phyloP scores from a whole-genome alignment of 805 yeast species.

The Metschnikowia amazonensis region DNA sequence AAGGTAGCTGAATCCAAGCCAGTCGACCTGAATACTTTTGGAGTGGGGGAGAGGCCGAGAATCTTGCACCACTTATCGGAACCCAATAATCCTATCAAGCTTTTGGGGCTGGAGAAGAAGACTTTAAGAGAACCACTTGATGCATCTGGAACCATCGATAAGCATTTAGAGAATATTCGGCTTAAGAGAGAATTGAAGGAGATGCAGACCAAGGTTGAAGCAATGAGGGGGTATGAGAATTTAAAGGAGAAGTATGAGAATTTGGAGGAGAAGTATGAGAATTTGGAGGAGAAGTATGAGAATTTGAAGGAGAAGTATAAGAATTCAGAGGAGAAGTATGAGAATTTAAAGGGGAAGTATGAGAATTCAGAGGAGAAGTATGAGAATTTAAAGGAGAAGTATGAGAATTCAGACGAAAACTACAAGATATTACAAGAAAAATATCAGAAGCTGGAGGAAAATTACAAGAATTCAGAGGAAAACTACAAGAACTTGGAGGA shows the following conservation, averaged over 20 bases:
- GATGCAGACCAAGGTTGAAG: slow-evolving; percentile 1
- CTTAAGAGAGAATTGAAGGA: slow-evolving; percentile 27
- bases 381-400: neutral
- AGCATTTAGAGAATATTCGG: slow-evolving; percentile 40
- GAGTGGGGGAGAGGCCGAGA: too few species aligned
- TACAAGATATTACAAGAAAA: neutral
- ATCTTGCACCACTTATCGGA: neutral
- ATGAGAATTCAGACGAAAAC: neutral
- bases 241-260: neutral
- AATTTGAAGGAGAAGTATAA: neutral
- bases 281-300: neutral
- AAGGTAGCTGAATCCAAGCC: neutral
- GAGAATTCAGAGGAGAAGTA: neutral
- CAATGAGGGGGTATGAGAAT: neutral
- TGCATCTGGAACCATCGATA: slow-evolving; percentile 37
- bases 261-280: neutral
- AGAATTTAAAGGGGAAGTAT: neutral
- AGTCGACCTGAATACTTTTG: too few species aligned
- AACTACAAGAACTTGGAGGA: neutral
- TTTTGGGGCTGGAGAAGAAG: slow-evolving; percentile 15
- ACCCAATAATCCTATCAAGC: slow-evolving; percentile 24
- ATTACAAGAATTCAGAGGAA: neutral
- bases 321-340: neutral
- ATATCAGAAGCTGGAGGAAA: neutral
- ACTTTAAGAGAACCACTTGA: slow-evolving; percentile 21